Base-by-base conservation (phyloP, 768 basidiomycete genomes). In the Hericium erinaceus region DNA sequence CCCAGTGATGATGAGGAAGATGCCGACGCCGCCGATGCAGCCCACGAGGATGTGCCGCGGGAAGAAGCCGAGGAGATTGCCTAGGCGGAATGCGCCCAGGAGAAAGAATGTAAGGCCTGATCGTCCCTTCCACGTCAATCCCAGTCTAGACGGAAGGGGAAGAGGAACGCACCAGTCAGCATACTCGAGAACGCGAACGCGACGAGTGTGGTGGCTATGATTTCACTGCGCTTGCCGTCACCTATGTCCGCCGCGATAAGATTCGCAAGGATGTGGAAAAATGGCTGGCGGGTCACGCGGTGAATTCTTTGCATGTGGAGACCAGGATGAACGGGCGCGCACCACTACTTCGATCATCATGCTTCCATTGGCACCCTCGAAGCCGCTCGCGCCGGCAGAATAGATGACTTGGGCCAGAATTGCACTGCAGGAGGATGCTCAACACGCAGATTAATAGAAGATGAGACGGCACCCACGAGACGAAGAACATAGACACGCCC, bases 341-440 rank as follows among this genome's bases (percentile, higher is more conserved):
- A 92, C 89, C 63, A 98, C 94, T 11, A 95, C 92, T 72, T 98
- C 95, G 60, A 99, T 98, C 93, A 98, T 97, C 93, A 95, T 93
- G 61, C 89, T 92, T 6, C 90, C 92, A 70, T 92, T 94, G 2
- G 87, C 92, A 52, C 90, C 91, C 9, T 84, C 84, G 69, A 99
- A 97, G 22, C 84, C 85, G 63, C 89, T 93, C 4, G 90, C 95
- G 4, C 93, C 95, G 9, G 85, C 70, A 1, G 89, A 86, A 69
- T 92, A 98, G 0, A 87, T 80, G 22, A 97, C 72, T 67, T 98
- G 95, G 0, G 93, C 76, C 39, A 95, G 68, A 53, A 92, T 74
- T 26, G 91, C 81, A 5, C 85, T 87, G 62, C 15, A 52, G 26
- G 55, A 11, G 63, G 38, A 33, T 16, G 46, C 15, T 16, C 37